phyloP scores from a whole-genome alignment of 805 yeast genomes.

The Hanseniaspora pseudoguilliermondii region DNA sequence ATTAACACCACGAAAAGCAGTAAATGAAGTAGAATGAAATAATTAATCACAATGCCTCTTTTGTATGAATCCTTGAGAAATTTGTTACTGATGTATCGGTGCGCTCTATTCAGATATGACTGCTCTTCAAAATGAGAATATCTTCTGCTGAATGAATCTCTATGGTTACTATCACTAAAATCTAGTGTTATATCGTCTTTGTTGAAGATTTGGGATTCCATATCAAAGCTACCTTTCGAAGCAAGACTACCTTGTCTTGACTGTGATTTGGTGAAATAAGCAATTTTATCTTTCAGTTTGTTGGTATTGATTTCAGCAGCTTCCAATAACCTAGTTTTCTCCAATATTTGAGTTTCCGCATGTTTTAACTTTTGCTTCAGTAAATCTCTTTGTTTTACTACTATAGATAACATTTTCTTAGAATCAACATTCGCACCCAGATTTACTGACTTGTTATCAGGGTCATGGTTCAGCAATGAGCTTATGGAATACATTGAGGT shows the following conservation, averaged over 20 bases:
- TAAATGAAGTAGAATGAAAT: constrained; percentile 3
- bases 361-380: constrained; percentile 6
- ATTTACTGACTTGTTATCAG: background rate
- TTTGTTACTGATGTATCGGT: background rate
- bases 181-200: background rate
- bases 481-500: constrained; percentile 8
- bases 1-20: background rate
- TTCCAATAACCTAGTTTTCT: background rate
- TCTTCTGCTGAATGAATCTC: constrained; percentile 1
- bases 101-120: background rate
- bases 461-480: background rate
- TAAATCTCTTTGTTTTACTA: constrained; percentile 8
- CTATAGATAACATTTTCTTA: background rate
- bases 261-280: background rate
- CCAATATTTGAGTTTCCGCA: background rate
- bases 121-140: background rate
- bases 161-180: background rate
- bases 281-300: constrained; percentile 1
- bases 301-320: background rate
- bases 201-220: background rate
- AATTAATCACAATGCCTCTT: constrained; percentile 2
- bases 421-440: background rate
- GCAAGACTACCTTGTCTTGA: background rate
- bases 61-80: background rate
- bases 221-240: background rate